Evolutionary conservation across 2,329 filamentous ascomycete genomes (phyloP), one percentile per base, ranked within the genome.

Genomic region (Phoma sp.): DNA sequence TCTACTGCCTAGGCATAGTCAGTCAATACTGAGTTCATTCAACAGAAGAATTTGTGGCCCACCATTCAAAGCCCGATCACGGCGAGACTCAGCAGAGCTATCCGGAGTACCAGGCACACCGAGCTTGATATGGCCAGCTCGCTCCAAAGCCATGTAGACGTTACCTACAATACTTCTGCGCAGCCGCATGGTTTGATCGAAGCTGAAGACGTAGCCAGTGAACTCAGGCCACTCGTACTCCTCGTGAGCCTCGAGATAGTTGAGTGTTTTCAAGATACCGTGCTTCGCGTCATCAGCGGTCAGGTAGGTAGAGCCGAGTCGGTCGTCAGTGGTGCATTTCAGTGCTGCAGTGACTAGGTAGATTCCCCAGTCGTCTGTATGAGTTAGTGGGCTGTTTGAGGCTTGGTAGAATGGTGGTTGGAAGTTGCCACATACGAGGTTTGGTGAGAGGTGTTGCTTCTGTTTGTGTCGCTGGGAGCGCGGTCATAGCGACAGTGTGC

Each of bases 201-300:
- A 69, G 43, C 62, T 54, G 41, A 41, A 62, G 23, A 18, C 18
- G 18, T 57, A 52, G 8, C 50, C 35, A 2, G 24, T 13, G 38
- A 68, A 65, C 10, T 60, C 48, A 0, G 62, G 62, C 64, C 61
- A 65, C 4, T 45, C 23, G 23, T 67, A 67, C 23, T 57, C 47
- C 3, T 37, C 36, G 9, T 64, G 55, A 1, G 55, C 62, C 27
- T 67, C 58, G 35, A 47, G 39, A 46, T 38, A 61, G 55, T 59
- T 64, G 5, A 67, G 47, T 4, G 37, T 44, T 11, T 57, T 56
- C 10, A 62, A 36, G 2, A 66, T 50, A 13, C 39, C 42, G n/a
- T 60, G 38, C 22, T 57, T 53, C 3, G 40, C 60, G 13, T 32
- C 38, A 35, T 62, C 55, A 4, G 52, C 27, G 4, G 56, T 54